These are phyloP conservation scores for Emergomyces orientalis DNA, from an alignment of 2,329 filamentous ascomycete species.

Conservation along the genomic window DNA sequence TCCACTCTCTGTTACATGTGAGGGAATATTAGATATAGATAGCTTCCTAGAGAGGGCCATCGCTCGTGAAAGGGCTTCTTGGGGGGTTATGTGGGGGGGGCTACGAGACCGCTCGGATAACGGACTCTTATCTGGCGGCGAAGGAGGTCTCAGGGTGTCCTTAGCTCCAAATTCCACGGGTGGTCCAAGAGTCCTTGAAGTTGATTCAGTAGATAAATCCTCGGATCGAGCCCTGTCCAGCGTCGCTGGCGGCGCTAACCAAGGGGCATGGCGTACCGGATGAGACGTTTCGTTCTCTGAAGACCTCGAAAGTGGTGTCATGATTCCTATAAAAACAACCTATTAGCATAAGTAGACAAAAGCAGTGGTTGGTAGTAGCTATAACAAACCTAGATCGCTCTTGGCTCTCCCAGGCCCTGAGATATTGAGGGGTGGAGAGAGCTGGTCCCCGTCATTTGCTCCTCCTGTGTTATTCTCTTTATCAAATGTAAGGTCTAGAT, in stretches of 20 bases:
- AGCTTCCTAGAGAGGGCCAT: constrained; percentile 78
- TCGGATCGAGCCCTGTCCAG: constrained; percentile 47
- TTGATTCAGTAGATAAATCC: constrained; percentile 41
- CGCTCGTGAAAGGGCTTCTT: constrained; percentile 74
- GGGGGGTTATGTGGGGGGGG: constrained; percentile 60
- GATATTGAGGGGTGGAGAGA: constrained; percentile 23
- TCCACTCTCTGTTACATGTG: constrained; percentile 80
- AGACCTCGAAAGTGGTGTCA: constrained; percentile 35
- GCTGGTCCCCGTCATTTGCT: constrained; percentile 11
- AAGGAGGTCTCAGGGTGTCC: neutral
- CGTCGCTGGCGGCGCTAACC: constrained; percentile 31
- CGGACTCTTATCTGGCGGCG: neutral
- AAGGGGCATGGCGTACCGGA: constrained; percentile 20
- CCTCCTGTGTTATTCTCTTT: constrained; percentile 20
- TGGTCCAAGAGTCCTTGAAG: constrained; percentile 15
- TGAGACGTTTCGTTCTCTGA: constrained; percentile 25
- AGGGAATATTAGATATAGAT: constrained; percentile 83
- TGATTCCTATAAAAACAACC: constrained; percentile 7
- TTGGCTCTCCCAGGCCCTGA: constrained; percentile 31
- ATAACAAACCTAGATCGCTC: constrained; percentile 37
- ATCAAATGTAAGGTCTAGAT: constrained; percentile 35
- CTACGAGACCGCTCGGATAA: constrained; percentile 53
- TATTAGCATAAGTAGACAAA: constrained; percentile 12
- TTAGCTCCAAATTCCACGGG: neutral
- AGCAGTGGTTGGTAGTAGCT: neutral